A percentile compares a stretch with the other conserved stretches of the same genome.
phyloP scores from a whole-genome alignment of 345 rosid species.

The Brassica nigra region DNA sequence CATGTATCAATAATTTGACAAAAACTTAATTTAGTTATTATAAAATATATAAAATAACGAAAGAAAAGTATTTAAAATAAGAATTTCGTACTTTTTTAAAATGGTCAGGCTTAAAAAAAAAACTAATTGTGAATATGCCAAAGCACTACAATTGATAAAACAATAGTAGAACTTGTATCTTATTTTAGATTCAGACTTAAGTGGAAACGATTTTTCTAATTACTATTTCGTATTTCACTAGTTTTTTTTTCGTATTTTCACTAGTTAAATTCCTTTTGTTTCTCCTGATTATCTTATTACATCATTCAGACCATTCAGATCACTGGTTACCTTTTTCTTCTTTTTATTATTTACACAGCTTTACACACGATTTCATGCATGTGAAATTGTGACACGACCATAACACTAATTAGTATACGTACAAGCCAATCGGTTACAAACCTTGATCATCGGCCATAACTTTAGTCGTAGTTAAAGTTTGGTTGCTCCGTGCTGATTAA shows the following conservation, averaged over 20 bases:
- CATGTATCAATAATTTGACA: neutral
- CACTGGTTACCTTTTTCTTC: neutral
- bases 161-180: neutral
- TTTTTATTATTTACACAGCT: neutral
- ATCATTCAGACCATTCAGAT: neutral
- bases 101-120: neutral
- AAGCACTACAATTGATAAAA: neutral
- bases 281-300: neutral
- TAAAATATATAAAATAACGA: no score
- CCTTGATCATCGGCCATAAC: neutral
- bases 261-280: neutral
- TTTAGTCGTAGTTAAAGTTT: neutral
- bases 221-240: neutral
- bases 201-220: neutral
- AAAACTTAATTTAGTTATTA: neutral
- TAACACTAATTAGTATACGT: neutral
- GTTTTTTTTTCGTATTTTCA: neutral
- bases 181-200: neutral
- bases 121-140: neutral
- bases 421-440: neutral
- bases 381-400: neutral
- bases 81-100: neutral
- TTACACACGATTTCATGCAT: neutral
- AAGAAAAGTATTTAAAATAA: no score
- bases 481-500: neutral